Evolutionary conservation across 1,284 basidiomycete genomes (phyloP).

Genomic region (Lentinula novae-zelandiae): DNA sequence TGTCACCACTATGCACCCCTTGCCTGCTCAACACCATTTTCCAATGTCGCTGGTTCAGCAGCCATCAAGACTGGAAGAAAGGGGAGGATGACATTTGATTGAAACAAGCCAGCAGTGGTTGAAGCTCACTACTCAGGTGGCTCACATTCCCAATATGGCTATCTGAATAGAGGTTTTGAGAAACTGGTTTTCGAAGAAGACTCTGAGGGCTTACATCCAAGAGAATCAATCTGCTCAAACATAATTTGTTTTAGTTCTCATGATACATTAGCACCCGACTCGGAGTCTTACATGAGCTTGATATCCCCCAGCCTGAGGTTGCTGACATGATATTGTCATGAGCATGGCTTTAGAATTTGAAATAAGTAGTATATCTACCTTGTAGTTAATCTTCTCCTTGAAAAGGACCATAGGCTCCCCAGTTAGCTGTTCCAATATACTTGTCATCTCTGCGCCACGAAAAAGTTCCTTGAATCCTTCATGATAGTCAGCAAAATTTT

Average conservation of each 20-base stretch:
- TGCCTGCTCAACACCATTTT: too few relatives aligned
- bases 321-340: conserved; percentile 1
- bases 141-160: conserved; percentile 6
- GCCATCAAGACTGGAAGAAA: conserved; percentile 14
- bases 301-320: conserved; percentile 16
- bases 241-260: not conserved
- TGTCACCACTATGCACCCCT: too few relatives aligned
- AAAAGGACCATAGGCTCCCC: conserved; percentile 20
- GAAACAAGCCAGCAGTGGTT: not conserved
- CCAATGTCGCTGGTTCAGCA: conserved; percentile 15
- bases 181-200: conserved; percentile 1
- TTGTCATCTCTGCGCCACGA: conserved; percentile 11
- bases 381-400: conserved; percentile 22
- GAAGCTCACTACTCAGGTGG: conserved; percentile 5
- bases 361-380: conserved; percentile 7
- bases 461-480: conserved; percentile 16
- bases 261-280: not conserved
- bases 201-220: conserved; percentile 13
- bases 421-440: conserved; percentile 11
- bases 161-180: not conserved
- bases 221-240: conserved; percentile 11
- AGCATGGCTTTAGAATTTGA: not conserved
- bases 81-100: not conserved
- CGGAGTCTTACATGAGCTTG: conserved; percentile 17
- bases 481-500: conserved; percentile 18